Conservation (phyloP, 805 yeast genomes). For the Candida endomychidarum region DNA sequence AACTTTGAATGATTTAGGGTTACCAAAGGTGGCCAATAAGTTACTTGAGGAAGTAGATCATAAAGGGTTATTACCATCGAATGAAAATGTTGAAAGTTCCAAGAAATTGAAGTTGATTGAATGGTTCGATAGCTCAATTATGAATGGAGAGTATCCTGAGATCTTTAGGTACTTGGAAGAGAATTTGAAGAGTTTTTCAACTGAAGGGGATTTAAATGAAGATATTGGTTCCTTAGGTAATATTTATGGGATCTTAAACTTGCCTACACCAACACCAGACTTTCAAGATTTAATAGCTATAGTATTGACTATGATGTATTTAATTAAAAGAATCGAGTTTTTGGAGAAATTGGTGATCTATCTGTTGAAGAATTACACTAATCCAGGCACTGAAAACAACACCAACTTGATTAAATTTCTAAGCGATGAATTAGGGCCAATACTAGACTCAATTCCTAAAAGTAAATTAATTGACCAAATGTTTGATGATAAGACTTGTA, state of each 20-base stretch:
- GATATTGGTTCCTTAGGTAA: conserved; percentile 7
- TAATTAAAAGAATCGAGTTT: conserved; percentile 24
- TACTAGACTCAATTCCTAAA: conserved; percentile 23
- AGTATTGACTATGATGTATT: conserved; percentile 17
- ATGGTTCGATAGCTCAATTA: conserved; percentile 10
- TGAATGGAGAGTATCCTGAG: conserved; percentile 11
- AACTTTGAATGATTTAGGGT: conserved; percentile 15
- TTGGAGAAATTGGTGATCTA: conserved; percentile 19
- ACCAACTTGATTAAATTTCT: conserved; percentile 22
- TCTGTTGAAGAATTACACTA: conserved; percentile 7
- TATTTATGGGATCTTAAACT: conserved; percentile 8
- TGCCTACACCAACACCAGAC: not conserved
- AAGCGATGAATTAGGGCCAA: conserved; percentile 26
- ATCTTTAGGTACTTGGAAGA: conserved; percentile 11
- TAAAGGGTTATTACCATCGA: conserved; percentile 9
- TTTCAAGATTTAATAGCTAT: conserved; percentile 6
- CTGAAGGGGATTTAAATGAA: conserved; percentile 1
- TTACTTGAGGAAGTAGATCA: conserved; percentile 14
- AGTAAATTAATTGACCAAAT: conserved; percentile 8
- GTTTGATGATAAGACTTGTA: conserved; percentile 17
- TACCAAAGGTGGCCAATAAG: conserved; percentile 12
- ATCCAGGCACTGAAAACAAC: conserved; percentile 9
- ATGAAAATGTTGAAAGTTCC: conserved; percentile 4
- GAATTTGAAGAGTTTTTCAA: conserved; percentile 8
- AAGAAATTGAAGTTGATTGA: conserved; percentile 11